Evolutionary conservation across 192 early-diverging fungal species (phyloP).

Genomic region (Jimgerdemannia lactiflua): DNA sequence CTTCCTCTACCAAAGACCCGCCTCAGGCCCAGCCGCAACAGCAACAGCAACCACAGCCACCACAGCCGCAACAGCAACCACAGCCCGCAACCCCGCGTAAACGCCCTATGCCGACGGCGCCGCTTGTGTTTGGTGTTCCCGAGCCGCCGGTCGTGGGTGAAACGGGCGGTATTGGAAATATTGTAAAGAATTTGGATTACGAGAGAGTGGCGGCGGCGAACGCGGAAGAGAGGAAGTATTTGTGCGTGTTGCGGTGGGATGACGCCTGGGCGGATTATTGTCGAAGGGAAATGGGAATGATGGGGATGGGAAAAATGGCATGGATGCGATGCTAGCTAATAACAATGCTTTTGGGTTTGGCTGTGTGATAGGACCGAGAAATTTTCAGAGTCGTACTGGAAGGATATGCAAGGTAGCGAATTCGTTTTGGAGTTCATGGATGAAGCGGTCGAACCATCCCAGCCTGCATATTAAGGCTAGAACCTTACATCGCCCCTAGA

Average conservation of each 20-base stretch:
- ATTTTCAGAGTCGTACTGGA: slow-evolving; percentile 29
- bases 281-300: neutral
- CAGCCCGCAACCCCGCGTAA: too few relatives aligned
- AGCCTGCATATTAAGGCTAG: slow-evolving; percentile 25
- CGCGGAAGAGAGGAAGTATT: slow-evolving; percentile 41
- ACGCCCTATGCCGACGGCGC: slow-evolving; percentile 5
- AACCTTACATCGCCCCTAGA: slow-evolving; percentile 21
- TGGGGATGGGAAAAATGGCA: too few relatives aligned
- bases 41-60: neutral
- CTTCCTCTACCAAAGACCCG: too few relatives aligned
- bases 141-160: slow-evolving; percentile 26
- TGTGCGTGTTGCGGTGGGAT: slow-evolving; percentile 26
- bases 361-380: slow-evolving; percentile 17
- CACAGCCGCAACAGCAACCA: neutral
- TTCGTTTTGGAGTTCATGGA: neutral
- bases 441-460: neutral
- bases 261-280: too few relatives aligned
- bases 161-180: slow-evolving; percentile 18
- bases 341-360: neutral
- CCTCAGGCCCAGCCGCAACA: too few relatives aligned
- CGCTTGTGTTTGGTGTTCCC: slow-evolving; percentile 18
- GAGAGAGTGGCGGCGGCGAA: slow-evolving; percentile 41
- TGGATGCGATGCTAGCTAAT: neutral
- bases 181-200: slow-evolving; percentile 39
- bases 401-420: slow-evolving; percentile 25